phyloP scores from a whole-genome alignment of 23 red algal genomes.

The Pyropia haitanensis region DNA sequence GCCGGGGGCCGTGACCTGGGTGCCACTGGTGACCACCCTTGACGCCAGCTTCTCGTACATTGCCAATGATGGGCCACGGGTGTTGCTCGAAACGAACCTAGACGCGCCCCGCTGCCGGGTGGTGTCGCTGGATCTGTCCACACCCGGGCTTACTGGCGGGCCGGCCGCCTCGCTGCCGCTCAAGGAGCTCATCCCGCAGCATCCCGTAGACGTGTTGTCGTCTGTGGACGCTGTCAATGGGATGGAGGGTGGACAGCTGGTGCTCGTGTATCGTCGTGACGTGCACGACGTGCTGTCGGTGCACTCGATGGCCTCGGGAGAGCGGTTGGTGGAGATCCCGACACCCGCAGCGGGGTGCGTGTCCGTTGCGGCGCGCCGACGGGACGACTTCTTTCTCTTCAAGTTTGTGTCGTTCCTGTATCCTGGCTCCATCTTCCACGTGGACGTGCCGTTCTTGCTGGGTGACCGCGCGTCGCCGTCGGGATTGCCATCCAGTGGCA shows the following conservation, averaged over 20 bases:
- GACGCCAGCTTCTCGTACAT: slow-evolving; percentile 52
- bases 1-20: no score
- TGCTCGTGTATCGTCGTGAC: slow-evolving; percentile 52
- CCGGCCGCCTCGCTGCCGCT: background rate
- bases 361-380: slow-evolving; percentile 21
- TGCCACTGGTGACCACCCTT: background rate
- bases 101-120: slow-evolving; percentile 59
- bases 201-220: slow-evolving; percentile 37
- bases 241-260: slow-evolving; percentile 14
- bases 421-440: slow-evolving; percentile 50
- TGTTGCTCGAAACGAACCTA: slow-evolving; percentile 53
- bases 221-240: slow-evolving; percentile 35
- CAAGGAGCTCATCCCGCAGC: slow-evolving; percentile 28
- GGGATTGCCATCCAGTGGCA: no score
- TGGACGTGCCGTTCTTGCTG: slow-evolving; percentile 19
- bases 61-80: slow-evolving; percentile 45
- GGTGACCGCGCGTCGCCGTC: no score
- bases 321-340: slow-evolving; percentile 22
- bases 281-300: slow-evolving; percentile 38
- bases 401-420: slow-evolving; percentile 70
- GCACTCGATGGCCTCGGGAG: slow-evolving; percentile 29
- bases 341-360: slow-evolving; percentile 48
- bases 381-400: slow-evolving; percentile 47
- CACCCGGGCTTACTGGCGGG: slow-evolving; percentile 7
- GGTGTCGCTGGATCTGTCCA: slow-evolving; percentile 22